Conservation (phyloP, 192 early-diverging fungal species). For the Paraglomus occultum region DNA sequence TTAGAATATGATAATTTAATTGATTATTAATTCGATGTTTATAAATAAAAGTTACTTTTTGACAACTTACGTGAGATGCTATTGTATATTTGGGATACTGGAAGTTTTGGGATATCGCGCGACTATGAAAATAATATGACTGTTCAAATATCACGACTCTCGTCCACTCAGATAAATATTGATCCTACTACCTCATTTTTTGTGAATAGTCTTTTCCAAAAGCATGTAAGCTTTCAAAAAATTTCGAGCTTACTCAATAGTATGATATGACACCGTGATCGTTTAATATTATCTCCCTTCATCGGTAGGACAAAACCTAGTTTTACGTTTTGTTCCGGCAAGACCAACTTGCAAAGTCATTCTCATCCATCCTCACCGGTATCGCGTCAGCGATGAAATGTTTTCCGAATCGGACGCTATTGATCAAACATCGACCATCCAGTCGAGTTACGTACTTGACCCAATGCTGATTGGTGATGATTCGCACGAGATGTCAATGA, state of each 20-base stretch:
- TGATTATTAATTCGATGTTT: too few relatives aligned
- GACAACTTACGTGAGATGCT: slow-evolving; percentile 39
- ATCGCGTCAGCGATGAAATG: not conserved
- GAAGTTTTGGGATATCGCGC: slow-evolving; percentile 35
- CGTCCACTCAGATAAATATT: too few relatives aligned
- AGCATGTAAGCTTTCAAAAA: slow-evolving; percentile 41
- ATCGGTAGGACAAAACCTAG: too few relatives aligned
- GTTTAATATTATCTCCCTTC: too few relatives aligned
- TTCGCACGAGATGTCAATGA: not conserved
- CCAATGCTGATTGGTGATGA: not conserved
- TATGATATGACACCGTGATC: too few relatives aligned
- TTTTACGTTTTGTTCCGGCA: too few relatives aligned
- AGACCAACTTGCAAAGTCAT: not conserved
- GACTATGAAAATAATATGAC: slow-evolving; percentile 15
- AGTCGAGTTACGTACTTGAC: too few relatives aligned
- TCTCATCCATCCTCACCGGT: not conserved
- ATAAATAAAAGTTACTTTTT: not conserved
- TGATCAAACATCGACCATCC: too few relatives aligned
- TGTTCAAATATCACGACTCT: not conserved
- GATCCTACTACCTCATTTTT: slow-evolving; percentile 34
- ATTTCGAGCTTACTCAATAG: slow-evolving; percentile 34
- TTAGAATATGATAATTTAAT: too few relatives aligned
- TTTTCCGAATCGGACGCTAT: not conserved
- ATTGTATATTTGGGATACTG: slow-evolving; percentile 42
- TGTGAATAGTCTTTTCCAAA: slow-evolving; percentile 37